These are phyloP conservation scores for Entonaema liquescens DNA, from an alignment of 495 filamentous ascomycete genomes.

Conservation along the genomic window DNA sequence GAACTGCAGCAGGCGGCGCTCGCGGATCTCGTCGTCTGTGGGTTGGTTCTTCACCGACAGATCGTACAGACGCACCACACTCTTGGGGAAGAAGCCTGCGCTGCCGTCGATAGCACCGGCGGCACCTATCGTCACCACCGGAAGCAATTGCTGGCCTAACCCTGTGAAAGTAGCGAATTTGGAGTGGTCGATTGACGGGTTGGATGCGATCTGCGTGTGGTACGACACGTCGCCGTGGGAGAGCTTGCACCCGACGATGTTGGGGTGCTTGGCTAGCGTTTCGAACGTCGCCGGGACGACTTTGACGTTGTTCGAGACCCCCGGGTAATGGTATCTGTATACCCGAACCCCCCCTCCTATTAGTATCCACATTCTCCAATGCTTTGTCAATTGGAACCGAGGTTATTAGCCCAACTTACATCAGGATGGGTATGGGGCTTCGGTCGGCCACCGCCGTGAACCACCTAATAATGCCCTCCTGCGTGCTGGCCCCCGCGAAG, in stretches of 20 bases:
- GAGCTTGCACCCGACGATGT: slow-evolving; percentile 74
- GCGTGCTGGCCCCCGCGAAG: slow-evolving; percentile 59
- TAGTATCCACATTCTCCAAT: neutral
- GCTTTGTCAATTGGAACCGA: neutral
- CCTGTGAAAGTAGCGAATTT: slow-evolving; percentile 70
- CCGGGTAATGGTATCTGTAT: slow-evolving; percentile 70
- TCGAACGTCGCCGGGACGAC: slow-evolving; percentile 64
- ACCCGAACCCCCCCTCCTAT: neutral
- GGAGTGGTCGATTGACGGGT: slow-evolving; percentile 58
- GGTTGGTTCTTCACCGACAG: slow-evolving; percentile 51
- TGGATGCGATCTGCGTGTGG: slow-evolving; percentile 66
- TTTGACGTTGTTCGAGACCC: slow-evolving; percentile 68
- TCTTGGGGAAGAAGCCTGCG: slow-evolving; percentile 68
- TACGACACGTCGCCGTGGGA: slow-evolving; percentile 70
- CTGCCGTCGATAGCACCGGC: slow-evolving; percentile 72
- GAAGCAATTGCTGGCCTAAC: slow-evolving; percentile 71
- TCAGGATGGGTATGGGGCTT: slow-evolving; percentile 63
- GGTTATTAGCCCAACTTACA: slow-evolving; percentile 49
- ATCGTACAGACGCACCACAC: slow-evolving; percentile 63
- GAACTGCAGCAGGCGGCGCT: slow-evolving; percentile 63
- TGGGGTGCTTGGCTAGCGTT: slow-evolving; percentile 61
- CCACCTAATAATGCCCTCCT: slow-evolving; percentile 63
- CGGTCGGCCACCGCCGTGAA: slow-evolving; percentile 61
- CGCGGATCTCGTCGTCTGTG: slow-evolving; percentile 39
- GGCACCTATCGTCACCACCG: slow-evolving; percentile 65